Evolutionary conservation across 106 monocot genomes (phyloP), one percentile per base, ranked within the genome.

Genomic region (Platanthera guangdongensis): DNA sequence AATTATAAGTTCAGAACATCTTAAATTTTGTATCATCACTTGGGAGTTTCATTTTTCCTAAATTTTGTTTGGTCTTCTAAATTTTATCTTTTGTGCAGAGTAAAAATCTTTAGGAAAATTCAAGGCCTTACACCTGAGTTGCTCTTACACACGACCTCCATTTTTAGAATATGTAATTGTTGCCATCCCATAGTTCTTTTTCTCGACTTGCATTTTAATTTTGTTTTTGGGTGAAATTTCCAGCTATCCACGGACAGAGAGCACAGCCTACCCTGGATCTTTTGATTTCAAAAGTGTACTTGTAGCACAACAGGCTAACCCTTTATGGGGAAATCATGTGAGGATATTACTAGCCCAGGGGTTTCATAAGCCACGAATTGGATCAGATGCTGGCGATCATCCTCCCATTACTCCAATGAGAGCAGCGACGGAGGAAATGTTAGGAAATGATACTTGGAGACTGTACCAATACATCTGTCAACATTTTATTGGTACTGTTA

Each of bases 161-260:
- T 70, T 70, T 47, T 48, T 16, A 70, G 15, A 70, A 47, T 47
- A 16, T 70, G 14, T 47, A 46, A 4, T 45, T 67, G 11, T 70
- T 70, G 6, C 2, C 47, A 11, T 39, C 25, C n/a, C 16, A 16
- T 70, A 70, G 47, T 47, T 4, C 12, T 70, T 15, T 70, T 48
- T 48, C 47, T 47, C 1, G n/a, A 39, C 2, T n/a, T 47, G 1
- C 8, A 49, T 69, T 75, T 52, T 50, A 71, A 45, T 14, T 50
- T 39, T 39, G 39, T 39, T 76, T 54, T 21, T 71, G 7, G 9
- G 60, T 81, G 52, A 50, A 19, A 51, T 47, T 32, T 76, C 30
- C 85, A 97, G 96, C 83, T 97, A 97, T 86, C 96, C 96, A 59
- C 93, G 96, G 49, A 97, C 96, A 76, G 96, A 97, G 82, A 93